Evolutionary conservation across 208 protist species (phyloP).

Genomic region (Entamoeba dispar): DNA sequence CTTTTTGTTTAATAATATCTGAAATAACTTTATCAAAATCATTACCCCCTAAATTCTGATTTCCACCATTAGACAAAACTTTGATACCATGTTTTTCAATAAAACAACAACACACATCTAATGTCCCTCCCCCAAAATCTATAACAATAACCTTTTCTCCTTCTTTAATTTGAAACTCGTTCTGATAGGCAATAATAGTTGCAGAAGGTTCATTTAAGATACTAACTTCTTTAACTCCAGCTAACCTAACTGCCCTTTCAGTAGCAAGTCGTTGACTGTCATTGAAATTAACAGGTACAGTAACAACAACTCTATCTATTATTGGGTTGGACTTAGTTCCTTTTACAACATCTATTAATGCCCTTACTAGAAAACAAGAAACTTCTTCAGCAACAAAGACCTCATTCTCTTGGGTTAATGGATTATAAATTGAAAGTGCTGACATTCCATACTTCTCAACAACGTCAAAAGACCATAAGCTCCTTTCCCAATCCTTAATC

Average conservation of each 20-base stretch:
- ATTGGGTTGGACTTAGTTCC: conserved; percentile 64
- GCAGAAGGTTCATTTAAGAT: conserved; percentile 92
- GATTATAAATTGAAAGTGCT: no score
- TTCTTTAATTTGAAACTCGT: no score
- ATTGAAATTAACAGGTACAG: conserved; percentile 95
- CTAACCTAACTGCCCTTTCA: conserved; percentile 84
- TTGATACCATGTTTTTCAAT: neutral
- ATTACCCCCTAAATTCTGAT: neutral
- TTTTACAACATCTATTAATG: conserved; percentile 85
- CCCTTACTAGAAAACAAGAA: conserved; percentile 72
- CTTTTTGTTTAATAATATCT: neutral
- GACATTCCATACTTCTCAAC: no score
- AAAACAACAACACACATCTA: neutral
- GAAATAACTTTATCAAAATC: neutral
- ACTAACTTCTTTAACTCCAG: conserved; percentile 76
- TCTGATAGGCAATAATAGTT: no score
- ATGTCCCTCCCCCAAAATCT: neutral
- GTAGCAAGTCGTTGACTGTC: conserved; percentile 92
- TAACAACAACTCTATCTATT: conserved; percentile 66
- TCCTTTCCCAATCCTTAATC: no score
- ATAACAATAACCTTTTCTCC: neutral
- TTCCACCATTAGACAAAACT: neutral
- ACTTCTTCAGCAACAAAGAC: conserved; percentile 79
- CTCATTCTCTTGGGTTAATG: no score
- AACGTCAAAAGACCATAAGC: no score